phyloP scores from a whole-genome alignment of 805 yeast genomes.

The Candida quercuum region DNA sequence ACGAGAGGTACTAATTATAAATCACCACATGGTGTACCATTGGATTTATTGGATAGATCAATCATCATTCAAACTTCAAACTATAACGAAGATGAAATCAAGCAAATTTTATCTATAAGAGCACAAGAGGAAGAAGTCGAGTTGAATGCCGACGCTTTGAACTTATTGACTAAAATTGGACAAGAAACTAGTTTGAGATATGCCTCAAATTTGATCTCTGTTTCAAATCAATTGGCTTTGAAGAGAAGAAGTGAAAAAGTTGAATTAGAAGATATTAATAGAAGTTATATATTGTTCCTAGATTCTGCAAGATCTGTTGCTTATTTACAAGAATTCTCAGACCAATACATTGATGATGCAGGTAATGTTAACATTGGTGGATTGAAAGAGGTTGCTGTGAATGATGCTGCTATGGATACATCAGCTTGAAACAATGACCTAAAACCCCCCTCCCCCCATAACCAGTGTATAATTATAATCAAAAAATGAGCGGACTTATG shows the following conservation, averaged over 20 bases:
- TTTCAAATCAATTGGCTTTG: slow-evolving; percentile 78
- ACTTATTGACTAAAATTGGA: slow-evolving; percentile 84
- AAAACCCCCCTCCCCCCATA: too few species aligned
- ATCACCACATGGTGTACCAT: slow-evolving; percentile 97
- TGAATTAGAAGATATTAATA: slow-evolving; percentile 78
- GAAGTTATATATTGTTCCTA: slow-evolving; percentile 79
- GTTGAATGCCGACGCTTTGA: slow-evolving; percentile 74
- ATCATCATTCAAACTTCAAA: slow-evolving; percentile 83
- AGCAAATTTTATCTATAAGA: slow-evolving; percentile 80
- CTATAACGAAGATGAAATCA: slow-evolving; percentile 78
- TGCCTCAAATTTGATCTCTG: slow-evolving; percentile 86
- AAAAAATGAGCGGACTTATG: too few species aligned
- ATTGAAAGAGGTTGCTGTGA: slow-evolving; percentile 31
- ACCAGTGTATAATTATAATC: too few species aligned
- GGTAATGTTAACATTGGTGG: slow-evolving; percentile 62
- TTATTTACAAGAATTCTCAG: slow-evolving; percentile 64
- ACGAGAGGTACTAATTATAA: slow-evolving; percentile 91
- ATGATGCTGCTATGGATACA: slow-evolving; percentile 35
- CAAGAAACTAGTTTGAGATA: slow-evolving; percentile 87
- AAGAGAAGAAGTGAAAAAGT: slow-evolving; percentile 71
- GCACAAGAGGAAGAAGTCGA: slow-evolving; percentile 94
- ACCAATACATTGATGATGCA: slow-evolving; percentile 70
- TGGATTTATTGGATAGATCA: slow-evolving; percentile 89
- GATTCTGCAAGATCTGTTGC: slow-evolving; percentile 89
- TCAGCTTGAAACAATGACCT: slow-evolving; percentile 21